Conservation (phyloP, 2,329 filamentous ascomycete genomes). For the Calonectria leucothoes region DNA sequence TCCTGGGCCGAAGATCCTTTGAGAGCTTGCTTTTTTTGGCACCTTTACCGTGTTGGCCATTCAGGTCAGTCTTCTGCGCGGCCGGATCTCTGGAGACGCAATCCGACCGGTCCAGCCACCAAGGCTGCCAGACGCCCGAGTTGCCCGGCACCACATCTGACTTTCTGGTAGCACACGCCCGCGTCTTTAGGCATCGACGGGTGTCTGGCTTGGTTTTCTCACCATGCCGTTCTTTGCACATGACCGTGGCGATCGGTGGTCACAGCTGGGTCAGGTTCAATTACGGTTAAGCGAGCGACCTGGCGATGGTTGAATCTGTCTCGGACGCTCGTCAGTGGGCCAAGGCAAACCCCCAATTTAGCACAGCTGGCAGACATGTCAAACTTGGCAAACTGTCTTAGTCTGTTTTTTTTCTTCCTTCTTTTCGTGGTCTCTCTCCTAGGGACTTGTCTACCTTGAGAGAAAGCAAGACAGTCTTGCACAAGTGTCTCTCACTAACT, state of each 20-base stretch:
- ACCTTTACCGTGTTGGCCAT: constrained; percentile 17
- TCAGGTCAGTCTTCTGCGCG: background rate
- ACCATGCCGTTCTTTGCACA: constrained; percentile 17
- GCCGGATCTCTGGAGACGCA: constrained; percentile 23
- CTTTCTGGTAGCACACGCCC: constrained; percentile 22
- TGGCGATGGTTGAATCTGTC: background rate
- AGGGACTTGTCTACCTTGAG: background rate
- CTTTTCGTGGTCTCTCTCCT: background rate
- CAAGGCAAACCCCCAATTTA: background rate
- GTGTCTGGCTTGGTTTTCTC: constrained; percentile 12
- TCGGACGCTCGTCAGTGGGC: background rate
- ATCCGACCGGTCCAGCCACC: constrained; percentile 25
- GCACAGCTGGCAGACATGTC: background rate
- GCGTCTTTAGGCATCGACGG: constrained; percentile 24
- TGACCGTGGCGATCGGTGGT: constrained; percentile 26
- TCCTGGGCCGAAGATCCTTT: constrained; percentile 20
- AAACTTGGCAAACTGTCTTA: background rate
- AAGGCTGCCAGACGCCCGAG: constrained; percentile 24
- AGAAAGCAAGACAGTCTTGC: constrained; percentile 10
- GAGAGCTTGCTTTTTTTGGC: constrained; percentile 33
- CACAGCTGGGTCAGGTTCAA: constrained; percentile 14
- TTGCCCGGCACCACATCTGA: constrained; percentile 25
- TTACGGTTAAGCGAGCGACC: background rate
- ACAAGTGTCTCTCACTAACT: constrained; percentile 15
- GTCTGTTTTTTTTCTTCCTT: background rate